Conservation (phyloP, 1,284 basidiomycete species). For the Malassezia equina region DNA sequence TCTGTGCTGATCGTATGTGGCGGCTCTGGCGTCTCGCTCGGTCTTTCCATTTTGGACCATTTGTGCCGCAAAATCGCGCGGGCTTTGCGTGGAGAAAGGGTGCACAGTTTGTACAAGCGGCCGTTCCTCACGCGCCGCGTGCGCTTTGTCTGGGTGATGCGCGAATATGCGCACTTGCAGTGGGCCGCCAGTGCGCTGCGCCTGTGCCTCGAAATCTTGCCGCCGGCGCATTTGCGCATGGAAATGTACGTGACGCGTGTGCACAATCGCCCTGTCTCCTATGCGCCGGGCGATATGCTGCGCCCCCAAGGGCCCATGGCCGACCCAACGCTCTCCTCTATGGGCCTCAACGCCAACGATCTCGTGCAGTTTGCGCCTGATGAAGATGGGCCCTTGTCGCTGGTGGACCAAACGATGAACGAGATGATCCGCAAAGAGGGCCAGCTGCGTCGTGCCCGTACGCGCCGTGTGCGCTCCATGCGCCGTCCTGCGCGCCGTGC, state of each 20-base stretch:
- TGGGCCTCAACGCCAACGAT: conserved; percentile 57
- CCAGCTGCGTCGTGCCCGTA: conserved; percentile 57
- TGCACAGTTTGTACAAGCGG: conserved; percentile 40
- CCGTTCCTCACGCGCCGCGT: conserved; percentile 57
- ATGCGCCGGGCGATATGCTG: background rate
- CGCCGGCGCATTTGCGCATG: conserved; percentile 58
- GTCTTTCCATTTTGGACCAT: conserved; percentile 62
- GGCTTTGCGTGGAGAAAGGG: conserved; percentile 50
- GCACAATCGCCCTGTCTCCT: conserved; percentile 12
- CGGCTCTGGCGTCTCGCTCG: conserved; percentile 70
- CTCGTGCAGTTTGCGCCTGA: conserved; percentile 72
- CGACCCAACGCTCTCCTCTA: conserved; percentile 48
- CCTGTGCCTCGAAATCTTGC: conserved; percentile 60
- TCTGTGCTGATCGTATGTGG: conserved; percentile 64
- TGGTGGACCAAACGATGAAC: conserved; percentile 60
- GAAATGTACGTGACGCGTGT: conserved; percentile 61
- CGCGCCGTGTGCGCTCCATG: conserved; percentile 17
- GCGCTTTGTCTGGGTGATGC: conserved; percentile 71
- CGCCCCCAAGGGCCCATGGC: no score
- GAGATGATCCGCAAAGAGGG: conserved; percentile 60
- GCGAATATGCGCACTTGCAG: conserved; percentile 70
- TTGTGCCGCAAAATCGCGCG: conserved; percentile 54
- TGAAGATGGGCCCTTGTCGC: conserved; percentile 56
- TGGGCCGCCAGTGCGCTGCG: conserved; percentile 68
- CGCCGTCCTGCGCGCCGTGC: conserved; percentile 13